Evolutionary conservation across 169 alveolate genomes (phyloP), one percentile per base, ranked within the genome.

Genomic region (Babesia ovata): DNA sequence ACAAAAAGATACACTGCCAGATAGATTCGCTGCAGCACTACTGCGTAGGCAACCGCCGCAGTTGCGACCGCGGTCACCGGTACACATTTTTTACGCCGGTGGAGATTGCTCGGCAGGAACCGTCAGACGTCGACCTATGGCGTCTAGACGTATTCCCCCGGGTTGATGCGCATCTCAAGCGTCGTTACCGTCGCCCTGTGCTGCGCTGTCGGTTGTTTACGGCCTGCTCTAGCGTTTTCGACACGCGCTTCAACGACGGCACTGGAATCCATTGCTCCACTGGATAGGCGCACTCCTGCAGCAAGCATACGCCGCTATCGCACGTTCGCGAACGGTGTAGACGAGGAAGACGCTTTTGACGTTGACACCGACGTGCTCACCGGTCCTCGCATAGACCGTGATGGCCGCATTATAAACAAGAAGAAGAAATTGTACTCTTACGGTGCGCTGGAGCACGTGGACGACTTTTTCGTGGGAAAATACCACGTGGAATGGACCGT

Each of bases 401-500:
- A 81, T 11, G 88, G 88, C 12, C 59, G 42, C 21, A 70, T 81
- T 53, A 24, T 81, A 28, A 81, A 81, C 60, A 81, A 81, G 56
- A 81, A 74, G 72, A 63, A 54, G 77, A 70, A 44, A 52, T 57
- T 81, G 21, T 81, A 81, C 61, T 81, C 88, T 13, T 59, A 45
- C 75, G 88, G 88, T 7, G 76, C 50, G 17, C 60, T 81, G 58
- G 44, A 44, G 36, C 85, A 81, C 48, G 88, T 81, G 39, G 88
- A 81, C 28, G 88, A 81, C 67, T 67, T 81, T 42, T 81, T 72
- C 60, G 79, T 44, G 33, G 88, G 88, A 7, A 81, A 81, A 49
- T 81, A 67, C 53, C 70, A 59, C 7, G 88, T 81, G 44, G 88
- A 72, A 36, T 81, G 88, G 88, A 73, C 73, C 11, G 85, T 81